These are phyloP conservation scores for Larix kaempferi DNA, from an alignment of 75 land plant genomes.

Conservation along the genomic window DNA sequence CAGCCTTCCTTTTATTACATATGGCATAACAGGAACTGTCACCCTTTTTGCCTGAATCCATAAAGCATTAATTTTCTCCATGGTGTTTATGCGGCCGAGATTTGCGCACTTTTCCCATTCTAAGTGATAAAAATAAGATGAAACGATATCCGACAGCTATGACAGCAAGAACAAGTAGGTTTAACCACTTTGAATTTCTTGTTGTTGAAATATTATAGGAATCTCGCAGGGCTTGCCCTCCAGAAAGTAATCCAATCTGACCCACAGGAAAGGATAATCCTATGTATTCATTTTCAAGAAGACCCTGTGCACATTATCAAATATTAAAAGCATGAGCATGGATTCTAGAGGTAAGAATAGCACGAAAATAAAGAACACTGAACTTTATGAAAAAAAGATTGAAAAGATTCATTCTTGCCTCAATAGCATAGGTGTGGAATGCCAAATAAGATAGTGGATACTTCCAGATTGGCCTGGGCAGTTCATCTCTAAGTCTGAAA, in stretches of 20 bases:
- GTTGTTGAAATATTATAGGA: slow-evolving; percentile 49
- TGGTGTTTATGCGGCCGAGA: background rate
- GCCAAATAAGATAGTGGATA: slow-evolving; percentile 49
- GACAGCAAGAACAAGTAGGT: slow-evolving; percentile 47
- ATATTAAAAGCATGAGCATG: slow-evolving; percentile 1
- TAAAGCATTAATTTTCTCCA: background rate
- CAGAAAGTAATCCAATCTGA: slow-evolving; percentile 53
- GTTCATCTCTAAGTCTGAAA: slow-evolving; percentile 40
- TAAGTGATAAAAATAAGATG: slow-evolving; percentile 43
- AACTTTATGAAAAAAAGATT: background rate
- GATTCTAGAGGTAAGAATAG: background rate
- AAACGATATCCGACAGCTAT: slow-evolving; percentile 63
- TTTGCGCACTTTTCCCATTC: slow-evolving; percentile 20
- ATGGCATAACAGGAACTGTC: background rate
- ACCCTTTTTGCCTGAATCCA: background rate
- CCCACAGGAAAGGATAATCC: slow-evolving; percentile 66
- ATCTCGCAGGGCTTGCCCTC: slow-evolving; percentile 49
- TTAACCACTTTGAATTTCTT: slow-evolving; percentile 61
- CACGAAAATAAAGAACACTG: background rate
- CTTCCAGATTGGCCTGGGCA: slow-evolving; percentile 46
- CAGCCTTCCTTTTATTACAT: too few relatives aligned
- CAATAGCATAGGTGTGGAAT: slow-evolving; percentile 42
- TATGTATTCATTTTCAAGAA: slow-evolving; percentile 70
- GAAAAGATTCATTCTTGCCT: slow-evolving; percentile 26
- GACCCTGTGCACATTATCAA: slow-evolving; percentile 40